phyloP scores from a whole-genome alignment of 2,329 filamentous ascomycete genomes.

The Harringtonia aguacate region DNA sequence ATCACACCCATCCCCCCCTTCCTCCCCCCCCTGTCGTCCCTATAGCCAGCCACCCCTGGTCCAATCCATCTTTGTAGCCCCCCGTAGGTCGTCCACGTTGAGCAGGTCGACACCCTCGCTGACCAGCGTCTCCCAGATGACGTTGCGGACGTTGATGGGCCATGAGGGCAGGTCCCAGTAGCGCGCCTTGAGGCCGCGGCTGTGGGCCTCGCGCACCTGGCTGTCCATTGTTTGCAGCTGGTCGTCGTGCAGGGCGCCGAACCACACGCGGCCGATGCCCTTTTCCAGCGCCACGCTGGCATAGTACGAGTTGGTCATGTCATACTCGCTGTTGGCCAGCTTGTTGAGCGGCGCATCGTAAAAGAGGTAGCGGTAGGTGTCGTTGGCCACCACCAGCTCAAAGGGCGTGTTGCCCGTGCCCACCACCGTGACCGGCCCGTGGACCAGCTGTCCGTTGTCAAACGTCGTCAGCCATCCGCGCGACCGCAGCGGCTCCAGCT shows the following conservation, averaged over 20 bases:
- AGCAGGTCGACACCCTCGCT: slow-evolving; percentile 49
- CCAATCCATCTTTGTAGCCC: slow-evolving; percentile 10
- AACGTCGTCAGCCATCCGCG: slow-evolving; percentile 46
- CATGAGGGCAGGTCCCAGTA: slow-evolving; percentile 55
- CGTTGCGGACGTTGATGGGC: slow-evolving; percentile 46
- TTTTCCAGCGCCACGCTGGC: slow-evolving; percentile 47
- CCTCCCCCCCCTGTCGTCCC: too few species aligned
- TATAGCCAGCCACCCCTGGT: too few species aligned
- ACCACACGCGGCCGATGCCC: slow-evolving; percentile 41
- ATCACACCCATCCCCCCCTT: too few species aligned
- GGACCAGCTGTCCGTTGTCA: slow-evolving; percentile 35
- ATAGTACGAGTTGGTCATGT: slow-evolving; percentile 52
- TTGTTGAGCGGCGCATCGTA: slow-evolving; percentile 52
- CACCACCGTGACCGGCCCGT: slow-evolving; percentile 55
- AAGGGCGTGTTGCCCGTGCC: slow-evolving; percentile 56
- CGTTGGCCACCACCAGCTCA: slow-evolving; percentile 38
- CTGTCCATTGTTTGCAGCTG: slow-evolving; percentile 32
- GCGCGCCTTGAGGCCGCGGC: slow-evolving; percentile 42
- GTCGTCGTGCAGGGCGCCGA: slow-evolving; percentile 26
- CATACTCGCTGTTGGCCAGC: slow-evolving; percentile 27
- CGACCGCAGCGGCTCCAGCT: slow-evolving; percentile 48
- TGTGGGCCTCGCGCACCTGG: slow-evolving; percentile 40
- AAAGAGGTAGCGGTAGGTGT: slow-evolving; percentile 49
- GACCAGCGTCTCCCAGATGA: slow-evolving; percentile 45
- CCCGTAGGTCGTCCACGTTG: slow-evolving; percentile 46